Evolutionary conservation across 140 eudicot genomes (phyloP).

Genomic region (Bidens hawaiensis): DNA sequence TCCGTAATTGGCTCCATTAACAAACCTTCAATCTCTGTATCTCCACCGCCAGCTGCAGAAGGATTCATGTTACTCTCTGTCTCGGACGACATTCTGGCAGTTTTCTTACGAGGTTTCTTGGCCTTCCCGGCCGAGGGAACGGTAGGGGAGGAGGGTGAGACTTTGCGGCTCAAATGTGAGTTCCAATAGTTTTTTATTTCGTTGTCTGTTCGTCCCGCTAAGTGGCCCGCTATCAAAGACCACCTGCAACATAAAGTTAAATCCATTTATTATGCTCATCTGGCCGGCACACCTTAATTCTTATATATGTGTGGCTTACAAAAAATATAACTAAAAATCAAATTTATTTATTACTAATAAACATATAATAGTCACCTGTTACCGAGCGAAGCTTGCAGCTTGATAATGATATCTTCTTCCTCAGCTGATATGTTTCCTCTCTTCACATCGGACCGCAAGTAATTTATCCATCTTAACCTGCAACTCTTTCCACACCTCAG

Average conservation of each 20-base stretch:
- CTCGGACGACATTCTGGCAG: neutral
- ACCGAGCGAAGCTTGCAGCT: conserved; percentile 63
- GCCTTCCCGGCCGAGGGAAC: neutral
- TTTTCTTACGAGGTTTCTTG: conserved; percentile 16
- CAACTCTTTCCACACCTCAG: conserved; percentile 88
- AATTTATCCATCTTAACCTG: conserved; percentile 81
- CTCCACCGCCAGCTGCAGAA: neutral
- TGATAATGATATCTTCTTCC: conserved; percentile 61
- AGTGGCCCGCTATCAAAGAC: conserved; percentile 60
- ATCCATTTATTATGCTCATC: neutral
- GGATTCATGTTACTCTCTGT: neutral
- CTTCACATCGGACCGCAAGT: conserved; percentile 64
- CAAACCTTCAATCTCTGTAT: too few species aligned
- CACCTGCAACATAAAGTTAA: conserved; percentile 39
- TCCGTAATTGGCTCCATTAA: neutral
- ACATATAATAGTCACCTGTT: conserved; percentile 34
- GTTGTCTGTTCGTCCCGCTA: conserved; percentile 88
- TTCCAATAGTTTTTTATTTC: conserved; percentile 81
- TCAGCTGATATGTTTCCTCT: conserved; percentile 64
- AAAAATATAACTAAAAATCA: too few species aligned
- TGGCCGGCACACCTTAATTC: neutral
- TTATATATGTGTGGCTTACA: neutral
- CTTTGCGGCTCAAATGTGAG: conserved; percentile 62
- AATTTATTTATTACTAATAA: too few species aligned
- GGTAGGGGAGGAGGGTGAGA: neutral